These are phyloP conservation scores for Scenedesmus sp. DNA, from an alignment of 163 green algal genomes.

Conservation along the genomic window DNA sequence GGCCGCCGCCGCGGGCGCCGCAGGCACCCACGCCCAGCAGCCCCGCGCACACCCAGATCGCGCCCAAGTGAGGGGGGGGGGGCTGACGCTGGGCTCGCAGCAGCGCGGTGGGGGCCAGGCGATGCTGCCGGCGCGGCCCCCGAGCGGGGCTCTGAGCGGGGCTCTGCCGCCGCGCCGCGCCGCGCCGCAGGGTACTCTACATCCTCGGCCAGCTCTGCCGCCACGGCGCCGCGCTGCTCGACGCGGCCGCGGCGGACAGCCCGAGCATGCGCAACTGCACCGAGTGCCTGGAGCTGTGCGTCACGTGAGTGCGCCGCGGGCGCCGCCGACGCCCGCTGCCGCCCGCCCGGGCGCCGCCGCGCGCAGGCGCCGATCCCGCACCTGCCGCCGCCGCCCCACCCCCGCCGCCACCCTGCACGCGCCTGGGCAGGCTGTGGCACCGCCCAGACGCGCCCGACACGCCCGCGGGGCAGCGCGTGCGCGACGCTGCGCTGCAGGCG, in stretches of 20 bases:
- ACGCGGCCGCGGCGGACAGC: constrained; percentile 31
- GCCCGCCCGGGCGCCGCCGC: no score
- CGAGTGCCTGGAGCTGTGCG: constrained; percentile 55
- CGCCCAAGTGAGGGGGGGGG: constrained; percentile 8
- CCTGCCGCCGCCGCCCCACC: no score
- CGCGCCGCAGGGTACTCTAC: constrained; percentile 65
- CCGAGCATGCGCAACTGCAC: not conserved
- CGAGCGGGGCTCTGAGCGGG: no score
- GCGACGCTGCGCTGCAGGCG: constrained; percentile 51
- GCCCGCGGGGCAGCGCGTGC: not conserved
- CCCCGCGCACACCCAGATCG: constrained; percentile 1
- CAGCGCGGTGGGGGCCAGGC: no score
- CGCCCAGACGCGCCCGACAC: constrained; percentile 10
- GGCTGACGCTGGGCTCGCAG: no score
- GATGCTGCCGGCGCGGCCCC: not conserved
- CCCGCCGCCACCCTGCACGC: not conserved
- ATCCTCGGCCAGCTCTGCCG: constrained; percentile 78
- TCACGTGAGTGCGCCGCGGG: constrained; percentile 23
- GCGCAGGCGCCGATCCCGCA: no score
- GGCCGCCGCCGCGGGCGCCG: not conserved
- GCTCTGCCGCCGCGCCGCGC: not conserved
- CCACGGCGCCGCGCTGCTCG: constrained; percentile 63
- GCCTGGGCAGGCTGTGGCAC: not conserved
- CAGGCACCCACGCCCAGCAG: not conserved
- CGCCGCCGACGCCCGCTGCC: no score